Percentiles rank a stretch among this genome's conserved stretches.
These are phyloP conservation scores for Penicillium olsonii DNA, from an alignment of 2,329 filamentous ascomycete genomes.

Conservation along the genomic window DNA sequence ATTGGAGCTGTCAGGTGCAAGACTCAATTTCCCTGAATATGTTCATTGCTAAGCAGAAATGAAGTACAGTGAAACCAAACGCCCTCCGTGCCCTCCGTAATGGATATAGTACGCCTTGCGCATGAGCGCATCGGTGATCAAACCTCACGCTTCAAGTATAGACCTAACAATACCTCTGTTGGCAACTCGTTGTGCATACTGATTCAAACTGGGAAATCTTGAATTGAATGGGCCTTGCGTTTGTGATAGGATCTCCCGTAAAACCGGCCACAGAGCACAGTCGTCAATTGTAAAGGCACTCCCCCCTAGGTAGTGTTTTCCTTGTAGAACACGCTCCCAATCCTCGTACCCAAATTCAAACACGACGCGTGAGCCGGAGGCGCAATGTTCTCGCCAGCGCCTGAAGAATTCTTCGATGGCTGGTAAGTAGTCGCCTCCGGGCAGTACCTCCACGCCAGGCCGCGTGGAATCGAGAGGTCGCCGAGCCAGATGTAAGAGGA, in stretches of 20 bases:
- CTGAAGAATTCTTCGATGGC: conserved; percentile 33
- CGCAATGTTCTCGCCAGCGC: conserved; percentile 31
- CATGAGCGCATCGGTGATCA: not conserved
- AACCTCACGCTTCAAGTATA: conserved; percentile 29
- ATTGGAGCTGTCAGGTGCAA: no score
- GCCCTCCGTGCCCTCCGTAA: not conserved
- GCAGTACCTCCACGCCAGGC: conserved; percentile 29
- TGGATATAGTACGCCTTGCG: not conserved
- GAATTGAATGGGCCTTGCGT: conserved; percentile 23
- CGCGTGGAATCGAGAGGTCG: conserved; percentile 22
- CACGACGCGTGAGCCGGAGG: not conserved
- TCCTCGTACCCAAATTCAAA: conserved; percentile 23
- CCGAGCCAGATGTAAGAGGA: conserved; percentile 34
- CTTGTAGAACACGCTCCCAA: conserved; percentile 37
- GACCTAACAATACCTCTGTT: conserved; percentile 40
- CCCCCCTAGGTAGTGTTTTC: conserved; percentile 39
- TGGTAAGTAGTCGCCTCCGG: conserved; percentile 29
- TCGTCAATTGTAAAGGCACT: conserved; percentile 43
- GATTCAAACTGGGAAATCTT: conserved; percentile 33
- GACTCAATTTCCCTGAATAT: conserved; percentile 17
- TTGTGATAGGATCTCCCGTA: conserved; percentile 38
- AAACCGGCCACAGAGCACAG: conserved; percentile 47
- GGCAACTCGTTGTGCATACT: conserved; percentile 42
- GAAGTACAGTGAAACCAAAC: conserved; percentile 7
- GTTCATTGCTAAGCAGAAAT: conserved; percentile 8